Percentiles rank a stretch among this genome's conserved stretches.
These are phyloP conservation scores for Elaeis guineensis DNA, from an alignment of 176 grass and related monocot genomes.

Conservation along the genomic window DNA sequence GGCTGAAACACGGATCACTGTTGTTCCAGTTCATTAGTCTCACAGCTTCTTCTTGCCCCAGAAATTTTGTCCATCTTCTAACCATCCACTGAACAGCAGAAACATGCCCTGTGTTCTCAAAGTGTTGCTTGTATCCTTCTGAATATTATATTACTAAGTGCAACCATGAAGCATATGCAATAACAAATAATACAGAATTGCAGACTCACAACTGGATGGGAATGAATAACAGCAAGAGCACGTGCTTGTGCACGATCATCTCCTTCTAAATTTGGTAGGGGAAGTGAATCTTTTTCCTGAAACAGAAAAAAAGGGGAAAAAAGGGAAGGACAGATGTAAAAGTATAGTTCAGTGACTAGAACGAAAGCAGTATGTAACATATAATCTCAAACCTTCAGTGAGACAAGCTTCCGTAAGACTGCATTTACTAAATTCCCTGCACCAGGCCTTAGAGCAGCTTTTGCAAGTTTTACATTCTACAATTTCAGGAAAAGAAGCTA, in stretches of 20 bases:
- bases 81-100: constrained; percentile 70
- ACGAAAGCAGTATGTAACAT: constrained; percentile 18
- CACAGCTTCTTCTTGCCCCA: constrained; percentile 73
- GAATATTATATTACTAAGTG: constrained; percentile 4
- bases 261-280: constrained; percentile 73
- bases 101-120: not conserved
- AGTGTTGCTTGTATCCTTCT: not conserved
- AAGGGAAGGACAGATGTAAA: constrained; percentile 14
- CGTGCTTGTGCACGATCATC: constrained; percentile 81
- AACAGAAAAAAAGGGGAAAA: constrained; percentile 7
- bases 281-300: constrained; percentile 82
- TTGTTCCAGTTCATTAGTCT: constrained; percentile 96
- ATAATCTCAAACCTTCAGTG: constrained; percentile 49
- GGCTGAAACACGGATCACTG: constrained; percentile 67
- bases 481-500: constrained; percentile 19
- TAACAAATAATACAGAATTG: constrained; percentile 13
- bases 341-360: constrained; percentile 8
- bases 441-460: constrained; percentile 81
- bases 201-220: constrained; percentile 86
- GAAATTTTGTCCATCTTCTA: constrained; percentile 80
- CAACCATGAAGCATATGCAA: not conserved
- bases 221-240: constrained; percentile 84
- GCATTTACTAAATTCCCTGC: constrained; percentile 95
- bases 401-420: constrained; percentile 74
- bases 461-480: constrained; percentile 89